Base-by-base conservation (phyloP, 148 eudicot genomes). In the Chenopodium formosanum region DNA sequence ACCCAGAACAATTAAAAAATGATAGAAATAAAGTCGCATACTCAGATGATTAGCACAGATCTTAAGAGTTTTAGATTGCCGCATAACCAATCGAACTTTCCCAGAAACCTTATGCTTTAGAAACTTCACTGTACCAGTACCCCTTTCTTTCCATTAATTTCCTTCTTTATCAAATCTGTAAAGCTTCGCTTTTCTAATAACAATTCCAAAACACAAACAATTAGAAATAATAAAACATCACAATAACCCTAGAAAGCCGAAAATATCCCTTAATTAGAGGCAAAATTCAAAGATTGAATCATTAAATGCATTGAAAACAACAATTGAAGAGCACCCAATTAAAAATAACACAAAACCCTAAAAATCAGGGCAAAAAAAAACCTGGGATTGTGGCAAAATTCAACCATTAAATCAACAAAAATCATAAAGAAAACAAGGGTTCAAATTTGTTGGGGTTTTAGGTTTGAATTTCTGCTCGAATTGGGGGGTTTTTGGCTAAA, bases 21-120 rank as follows among this genome's bases (percentile, higher is more conserved):
- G 17, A 52, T 52, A 63, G 19, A 44, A 75, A 13, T 63, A 66
- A 22, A 65, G 37, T 13, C 71, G 47, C 89, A 77, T 4, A 95
- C 97, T 90, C 40, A 92, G 91, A 87, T 95, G 98, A 73, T 94
- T 94, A 34, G 98, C 98, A 69, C 98, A 94, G 84, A 94, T 94
- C 90, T 91, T 93, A 9, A 93, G 95, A 10, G 98, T 94, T 77
- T 93, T 93, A 25, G 93, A 90, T 79, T 94, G 97, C 53, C 97
- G 89, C 98, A 94, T 93, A 29, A 94, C 94, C 29, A 94, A 91
- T 50, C 98, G 89, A 82, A 93, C 92, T 75, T 91, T 94, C 44
- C 90, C 91, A 11, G 83, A 82, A 19, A 79, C 92, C 89, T 93
- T 94, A 80, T 94, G 98, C 91, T 94, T 93, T 25, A 94, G 86